Evolutionary conservation across 192 early-diverging fungal species (phyloP), one percentile per base, ranked within the genome.

Genomic region (Mortierella antarctica): DNA sequence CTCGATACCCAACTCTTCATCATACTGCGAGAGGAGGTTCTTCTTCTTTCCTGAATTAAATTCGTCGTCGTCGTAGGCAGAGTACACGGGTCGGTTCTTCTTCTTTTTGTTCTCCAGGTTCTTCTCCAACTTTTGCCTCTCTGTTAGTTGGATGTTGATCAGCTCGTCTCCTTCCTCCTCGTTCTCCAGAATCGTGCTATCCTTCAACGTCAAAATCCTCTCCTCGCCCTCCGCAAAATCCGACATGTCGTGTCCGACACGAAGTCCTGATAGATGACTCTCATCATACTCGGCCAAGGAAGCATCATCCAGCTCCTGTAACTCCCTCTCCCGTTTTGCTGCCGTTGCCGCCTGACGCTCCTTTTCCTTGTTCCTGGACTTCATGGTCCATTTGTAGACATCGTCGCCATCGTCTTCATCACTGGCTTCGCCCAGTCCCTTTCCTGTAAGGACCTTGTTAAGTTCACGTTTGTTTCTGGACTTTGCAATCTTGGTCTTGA

Each of bases 171-270:
- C 90, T 15, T 90, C 90, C 10, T 92, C 93, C 67, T 86, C 85
- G 71, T 85, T 85, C 70, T 86, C 88, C 52, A 93, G 78, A 53
- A 99, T 93, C 0, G 83, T 87, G 14, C 86, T 83, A 75, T 99
- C 97, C 73, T 95, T 94, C 17, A 99, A 80, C 2, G 96, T 96
- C 65, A 99, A 86, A 50, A 99, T 93, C 0, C 88, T 87, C 57
- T 97, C 97, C 3, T 82, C 85, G 2, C 88, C 89, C 54, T 89
- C 88, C 7, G 73, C 82, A 62, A 97, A 89, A 31, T 94, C 92
- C 3, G 85, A 67, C 54, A 95, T 48, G 49, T 82, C 85, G 74
- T 97, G 96, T 0, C 83, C 91, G 5, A 98, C 93, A 39, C 88
- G 73, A 12, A 97, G 68, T 1, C 96, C 96, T 8, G 83, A 70